Evolutionary conservation across 768 basidiomycete genomes (phyloP), one percentile per base, ranked within the genome.

Genomic region (Kwoniella mangroviensis): DNA sequence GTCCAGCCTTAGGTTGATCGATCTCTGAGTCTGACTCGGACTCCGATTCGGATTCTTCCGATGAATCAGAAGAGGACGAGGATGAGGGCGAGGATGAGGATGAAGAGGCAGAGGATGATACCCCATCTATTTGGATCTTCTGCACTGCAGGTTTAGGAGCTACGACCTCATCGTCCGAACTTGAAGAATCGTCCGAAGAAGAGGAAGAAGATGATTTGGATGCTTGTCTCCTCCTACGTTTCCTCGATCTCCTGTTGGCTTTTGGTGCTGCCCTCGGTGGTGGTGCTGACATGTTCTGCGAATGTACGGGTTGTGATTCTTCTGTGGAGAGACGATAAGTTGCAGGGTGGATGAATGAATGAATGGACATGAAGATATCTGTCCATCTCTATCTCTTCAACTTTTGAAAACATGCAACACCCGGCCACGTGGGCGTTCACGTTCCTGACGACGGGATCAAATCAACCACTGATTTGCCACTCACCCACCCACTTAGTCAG

Each of bases 201-300:
- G 73, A 74, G 24, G 73, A 71, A 49, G 67, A 71, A 2, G 71
- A 71, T 3, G 73, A 73, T 13, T 62, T 70, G 21, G 70, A 71
- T 45, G 59, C 70, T 28, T 71, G 62, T 67, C 74, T 72, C 67
- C 74, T 75, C 63, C 74, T 69, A 57, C 71, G 58, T 26, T 72
- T 69, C 40, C 64, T 40, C 42, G 34, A 57, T 58, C 68, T 41
- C 28, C 68, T 53, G 43, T 69, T 69, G 19, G 61, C 62, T 59
- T 69, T 69, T 19, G 68, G 55, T 4, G 68, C 68, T 49, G 54
- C 11, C 42, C 40, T 43, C n/a, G 68, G 68, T 49, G 40, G 40
- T 17, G 57, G n/a, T 15, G 67, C 67, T 56, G 67, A 24, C 67
- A 68, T 68, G 11, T 34, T 41, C 28, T 3, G 15, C 28, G 13